phyloP scores from a whole-genome alignment of 2,329 filamentous ascomycete genomes.

The Cladosporium cucumerinum region DNA sequence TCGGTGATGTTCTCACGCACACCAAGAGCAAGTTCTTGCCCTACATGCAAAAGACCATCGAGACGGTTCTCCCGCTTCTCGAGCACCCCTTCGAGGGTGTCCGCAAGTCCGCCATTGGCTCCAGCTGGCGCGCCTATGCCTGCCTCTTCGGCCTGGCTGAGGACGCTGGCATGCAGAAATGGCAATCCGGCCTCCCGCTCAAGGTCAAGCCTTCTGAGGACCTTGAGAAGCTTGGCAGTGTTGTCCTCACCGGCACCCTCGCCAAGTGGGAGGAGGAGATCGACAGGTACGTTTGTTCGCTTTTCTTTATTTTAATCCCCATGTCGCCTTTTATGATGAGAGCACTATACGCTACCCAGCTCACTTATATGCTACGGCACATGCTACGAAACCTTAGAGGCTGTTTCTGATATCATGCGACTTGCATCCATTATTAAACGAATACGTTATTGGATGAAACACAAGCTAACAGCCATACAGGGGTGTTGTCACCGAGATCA shows the following conservation, averaged over 20 bases:
- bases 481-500: slow-evolving; percentile 88
- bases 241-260: slow-evolving; percentile 80
- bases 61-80: slow-evolving; percentile 72
- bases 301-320: slow-evolving; percentile 16
- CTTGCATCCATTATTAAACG: slow-evolving; percentile 9
- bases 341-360: slow-evolving; percentile 89
- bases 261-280: slow-evolving; percentile 84
- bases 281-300: slow-evolving; percentile 71
- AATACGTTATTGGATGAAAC: slow-evolving; percentile 37
- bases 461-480: slow-evolving; percentile 47
- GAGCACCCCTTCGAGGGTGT: slow-evolving; percentile 92
- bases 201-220: slow-evolving; percentile 75
- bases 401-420: slow-evolving; percentile 48
- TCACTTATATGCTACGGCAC: slow-evolving; percentile 84
- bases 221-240: slow-evolving; percentile 78
- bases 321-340: slow-evolving; percentile 66
- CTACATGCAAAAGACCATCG: slow-evolving; percentile 85
- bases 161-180: slow-evolving; percentile 73
- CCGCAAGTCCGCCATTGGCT: slow-evolving; percentile 85
- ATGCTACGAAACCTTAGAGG: slow-evolving; percentile 36
- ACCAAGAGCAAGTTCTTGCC: slow-evolving; percentile 75
- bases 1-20: slow-evolving; percentile 87
- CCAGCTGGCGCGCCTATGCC: slow-evolving; percentile 88
- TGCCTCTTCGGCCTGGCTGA: slow-evolving; percentile 87
- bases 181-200: slow-evolving; percentile 82